Conservation (phyloP, 768 basidiomycete genomes). For the Mycena pura region DNA sequence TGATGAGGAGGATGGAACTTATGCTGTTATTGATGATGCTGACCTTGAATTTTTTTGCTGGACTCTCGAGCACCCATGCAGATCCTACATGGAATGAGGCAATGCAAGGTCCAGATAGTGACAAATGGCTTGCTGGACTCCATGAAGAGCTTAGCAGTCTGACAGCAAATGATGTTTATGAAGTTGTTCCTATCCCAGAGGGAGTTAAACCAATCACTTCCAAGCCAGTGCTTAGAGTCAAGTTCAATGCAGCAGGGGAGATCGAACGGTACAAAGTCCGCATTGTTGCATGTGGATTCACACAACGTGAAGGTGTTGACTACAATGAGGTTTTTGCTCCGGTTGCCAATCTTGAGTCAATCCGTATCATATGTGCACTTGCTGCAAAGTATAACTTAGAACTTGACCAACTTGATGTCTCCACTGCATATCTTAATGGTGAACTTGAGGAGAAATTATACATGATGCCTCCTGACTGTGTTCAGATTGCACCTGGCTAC, state of each 20-base stretch:
- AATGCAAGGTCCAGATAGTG: neutral
- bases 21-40: no score
- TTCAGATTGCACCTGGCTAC: neutral
- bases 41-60: no score
- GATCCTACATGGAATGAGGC: neutral
- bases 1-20: no score
- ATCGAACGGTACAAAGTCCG: conserved; percentile 9
- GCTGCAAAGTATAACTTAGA: conserved; percentile 1
- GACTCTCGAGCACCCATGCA: neutral
- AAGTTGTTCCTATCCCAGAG: neutral
- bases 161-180: neutral
- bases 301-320: neutral
- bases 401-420: neutral
- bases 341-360: conserved; percentile 3
- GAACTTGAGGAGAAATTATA: neutral
- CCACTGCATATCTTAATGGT: neutral
- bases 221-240: neutral
- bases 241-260: neutral
- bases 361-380: neutral
- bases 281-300: conserved; percentile 2
- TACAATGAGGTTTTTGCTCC: neutral
- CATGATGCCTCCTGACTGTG: neutral
- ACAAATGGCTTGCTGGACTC: neutral
- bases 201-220: neutral
- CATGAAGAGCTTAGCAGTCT: neutral